Percentiles rank a stretch among this genome's conserved stretches.
Conservation (phyloP, 148 eudicot species). For the Rhododendron simsii region DNA sequence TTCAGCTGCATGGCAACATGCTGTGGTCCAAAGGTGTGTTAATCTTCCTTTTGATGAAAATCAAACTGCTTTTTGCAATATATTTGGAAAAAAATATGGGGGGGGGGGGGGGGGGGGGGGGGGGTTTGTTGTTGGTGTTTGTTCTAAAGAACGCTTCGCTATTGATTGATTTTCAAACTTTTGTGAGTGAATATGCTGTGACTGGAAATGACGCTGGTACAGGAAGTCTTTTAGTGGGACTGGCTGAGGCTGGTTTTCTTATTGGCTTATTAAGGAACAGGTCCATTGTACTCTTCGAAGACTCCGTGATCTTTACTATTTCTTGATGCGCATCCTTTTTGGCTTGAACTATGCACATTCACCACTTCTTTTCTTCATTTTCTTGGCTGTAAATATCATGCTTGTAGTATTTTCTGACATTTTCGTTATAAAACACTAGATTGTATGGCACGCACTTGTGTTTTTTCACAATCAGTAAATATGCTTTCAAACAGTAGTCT, state of each 20-base stretch:
- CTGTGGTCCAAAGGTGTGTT: conserved; percentile 67
- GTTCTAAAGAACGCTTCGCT: background rate
- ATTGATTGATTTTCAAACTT: conserved; percentile 48
- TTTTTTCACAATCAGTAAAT: background rate
- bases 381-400: background rate
- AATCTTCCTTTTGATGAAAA: background rate
- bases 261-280: conserved; percentile 83
- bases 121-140: no score
- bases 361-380: background rate
- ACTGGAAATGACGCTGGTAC: conserved; percentile 62
- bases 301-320: background rate
- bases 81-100: background rate
- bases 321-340: background rate
- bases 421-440: background rate
- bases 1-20: background rate
- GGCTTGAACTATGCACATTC: background rate
- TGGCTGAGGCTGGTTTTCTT: conserved; percentile 93
- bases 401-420: background rate
- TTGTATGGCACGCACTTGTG: background rate
- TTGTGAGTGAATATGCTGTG: conserved; percentile 80
- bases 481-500: background rate
- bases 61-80: background rate
- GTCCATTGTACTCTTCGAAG: conserved; percentile 17
- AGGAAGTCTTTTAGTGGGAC: conserved; percentile 77
- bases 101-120: no score